These are phyloP conservation scores for Penicillium expansum DNA, from an alignment of 2,329 filamentous ascomycete genomes.

Conservation along the genomic window DNA sequence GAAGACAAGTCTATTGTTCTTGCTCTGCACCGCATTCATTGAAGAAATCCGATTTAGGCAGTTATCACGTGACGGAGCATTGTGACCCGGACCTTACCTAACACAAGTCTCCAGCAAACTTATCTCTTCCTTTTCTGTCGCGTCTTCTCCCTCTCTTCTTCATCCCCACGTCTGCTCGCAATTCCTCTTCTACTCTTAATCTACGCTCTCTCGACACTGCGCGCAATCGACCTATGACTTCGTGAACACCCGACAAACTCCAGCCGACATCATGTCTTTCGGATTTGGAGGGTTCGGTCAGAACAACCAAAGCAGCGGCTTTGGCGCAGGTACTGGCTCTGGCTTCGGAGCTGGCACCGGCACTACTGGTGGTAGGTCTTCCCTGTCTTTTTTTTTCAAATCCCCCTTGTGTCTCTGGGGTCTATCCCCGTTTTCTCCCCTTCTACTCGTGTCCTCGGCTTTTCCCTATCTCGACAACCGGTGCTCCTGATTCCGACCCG, in stretches of 20 bases:
- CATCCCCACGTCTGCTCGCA: slow-evolving; percentile 8
- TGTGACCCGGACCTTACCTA: slow-evolving; percentile 22
- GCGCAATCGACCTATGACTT: slow-evolving; percentile 31
- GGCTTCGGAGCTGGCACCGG: slow-evolving; percentile 33
- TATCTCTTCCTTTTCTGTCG: slow-evolving; percentile 24
- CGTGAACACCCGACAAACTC: slow-evolving; percentile 23
- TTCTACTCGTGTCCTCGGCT: slow-evolving; percentile 11
- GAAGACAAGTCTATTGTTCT: background rate
- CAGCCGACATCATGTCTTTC: slow-evolving; percentile 39
- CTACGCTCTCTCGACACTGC: slow-evolving; percentile 1
- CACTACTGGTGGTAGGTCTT: slow-evolving; percentile 39
- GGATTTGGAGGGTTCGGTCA: slow-evolving; percentile 60
- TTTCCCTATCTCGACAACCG: slow-evolving; percentile 19
- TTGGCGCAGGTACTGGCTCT: slow-evolving; percentile 40
- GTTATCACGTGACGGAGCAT: slow-evolving; percentile 23
- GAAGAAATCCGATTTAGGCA: slow-evolving; percentile 14
- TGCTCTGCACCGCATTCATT: background rate
- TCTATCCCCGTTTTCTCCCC: slow-evolving; percentile 6
- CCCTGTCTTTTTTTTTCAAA: slow-evolving; percentile 4
- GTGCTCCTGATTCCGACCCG: slow-evolving; percentile 33
- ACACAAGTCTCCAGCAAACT: slow-evolving; percentile 19
- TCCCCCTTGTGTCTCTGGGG: slow-evolving; percentile 5
- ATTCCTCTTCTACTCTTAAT: background rate
- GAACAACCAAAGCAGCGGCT: slow-evolving; percentile 48
- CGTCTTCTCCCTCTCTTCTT: slow-evolving; percentile 23